Evolutionary conservation across 2,329 filamentous ascomycete genomes (phyloP), one percentile per base, ranked within the genome.

Genomic region (Clonostachys solani): DNA sequence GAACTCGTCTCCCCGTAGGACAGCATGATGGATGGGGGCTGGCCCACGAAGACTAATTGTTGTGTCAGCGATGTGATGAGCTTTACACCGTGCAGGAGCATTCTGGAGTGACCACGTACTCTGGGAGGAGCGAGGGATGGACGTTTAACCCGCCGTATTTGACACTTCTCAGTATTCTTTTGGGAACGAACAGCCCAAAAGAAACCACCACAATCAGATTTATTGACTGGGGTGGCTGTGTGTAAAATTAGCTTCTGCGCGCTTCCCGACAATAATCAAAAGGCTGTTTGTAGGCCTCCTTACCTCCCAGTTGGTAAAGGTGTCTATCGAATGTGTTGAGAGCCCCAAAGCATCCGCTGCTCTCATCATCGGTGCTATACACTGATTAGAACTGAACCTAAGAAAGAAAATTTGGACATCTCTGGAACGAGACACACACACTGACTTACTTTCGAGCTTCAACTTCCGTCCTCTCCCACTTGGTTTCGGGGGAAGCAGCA

Each of bases 191-290:
- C 8, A 96, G 78, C 4, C 94, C 94, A 67, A 97, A 99, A 1
- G 94, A 97, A 5, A 97, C 94, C 43, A 92, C 92, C 42, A 97
- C 75, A 55, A 99, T 79, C 49, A 99, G 73, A 63, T 96, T 91
- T 54, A 83, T 82, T 4, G 71, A 60, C 40, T 61, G 59, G 0
- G 85, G 84, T 34, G 84, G 75, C 76, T 86, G 53, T 29, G 15
- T 34, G 19, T n/a, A 6, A 8, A 7, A 18, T 44, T 18, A 44
- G 17, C 36, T n/a, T 15, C 36, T 38, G 15, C 3, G 15, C 10
- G 36, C 12, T n/a, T n/a, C 36, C 12, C 36, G 17, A 13, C 3
- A 16, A 10, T 3, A 10, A 29, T 29, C 23, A 29, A 29, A 10
- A 29, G 12, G 29, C 15, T 17, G 12, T 29, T 34, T 23, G 29